These are phyloP conservation scores for Prunus salicina DNA, from an alignment of 306 rosid species.

Conservation along the genomic window DNA sequence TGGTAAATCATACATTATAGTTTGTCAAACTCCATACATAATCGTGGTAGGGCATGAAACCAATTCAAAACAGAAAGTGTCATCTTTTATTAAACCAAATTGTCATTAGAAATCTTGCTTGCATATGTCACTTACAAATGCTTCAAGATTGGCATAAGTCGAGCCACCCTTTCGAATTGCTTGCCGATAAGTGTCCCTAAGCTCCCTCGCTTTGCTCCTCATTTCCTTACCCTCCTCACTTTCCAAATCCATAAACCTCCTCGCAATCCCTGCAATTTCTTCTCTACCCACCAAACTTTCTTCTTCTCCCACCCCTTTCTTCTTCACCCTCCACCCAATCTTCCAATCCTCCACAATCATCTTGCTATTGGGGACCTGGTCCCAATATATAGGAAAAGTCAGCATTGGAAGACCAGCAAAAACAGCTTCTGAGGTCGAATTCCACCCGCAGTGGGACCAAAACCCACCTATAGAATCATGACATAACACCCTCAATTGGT, in stretches of 20 bases:
- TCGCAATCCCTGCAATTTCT: slow-evolving; percentile 26
- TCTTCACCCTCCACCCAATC: slow-evolving; percentile 38
- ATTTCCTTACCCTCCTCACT: slow-evolving; percentile 5
- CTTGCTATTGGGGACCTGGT: slow-evolving; percentile 37
- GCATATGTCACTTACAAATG: slow-evolving; percentile 13
- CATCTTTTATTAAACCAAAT: not conserved
- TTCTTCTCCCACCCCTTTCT: not conserved
- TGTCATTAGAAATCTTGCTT: not conserved
- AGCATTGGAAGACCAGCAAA: slow-evolving; percentile 41
- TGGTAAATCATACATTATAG: too few species aligned
- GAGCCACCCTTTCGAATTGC: slow-evolving; percentile 45
- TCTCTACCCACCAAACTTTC: slow-evolving; percentile 21
- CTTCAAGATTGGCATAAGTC: slow-evolving; percentile 18
- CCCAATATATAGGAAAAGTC: slow-evolving; percentile 30
- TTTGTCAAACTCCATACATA: not conserved
- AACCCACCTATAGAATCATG: slow-evolving; percentile 47
- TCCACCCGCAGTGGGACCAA: slow-evolving; percentile 60
- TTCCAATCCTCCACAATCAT: slow-evolving; percentile 44
- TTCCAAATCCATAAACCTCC: slow-evolving; percentile 34
- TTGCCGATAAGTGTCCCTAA: slow-evolving; percentile 6
- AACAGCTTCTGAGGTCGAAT: slow-evolving; percentile 42
- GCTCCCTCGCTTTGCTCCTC: slow-evolving; percentile 21
- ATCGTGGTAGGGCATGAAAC: not conserved
- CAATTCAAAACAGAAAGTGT: not conserved
- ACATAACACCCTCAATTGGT: slow-evolving; percentile 43